phyloP scores from a whole-genome alignment of 129 eudicot species.

The Lactuca sativa region DNA sequence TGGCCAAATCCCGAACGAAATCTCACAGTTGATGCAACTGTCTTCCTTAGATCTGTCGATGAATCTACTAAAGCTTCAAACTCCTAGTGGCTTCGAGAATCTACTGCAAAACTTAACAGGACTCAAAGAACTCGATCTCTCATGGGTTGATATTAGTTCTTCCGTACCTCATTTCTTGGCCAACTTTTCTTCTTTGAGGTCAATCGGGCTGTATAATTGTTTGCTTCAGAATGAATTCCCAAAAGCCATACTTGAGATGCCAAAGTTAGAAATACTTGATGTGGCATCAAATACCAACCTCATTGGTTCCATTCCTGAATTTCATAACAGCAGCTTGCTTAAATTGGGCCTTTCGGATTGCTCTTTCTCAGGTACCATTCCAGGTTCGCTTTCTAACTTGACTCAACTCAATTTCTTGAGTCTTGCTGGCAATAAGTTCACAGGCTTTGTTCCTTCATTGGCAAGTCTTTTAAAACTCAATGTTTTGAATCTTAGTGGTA shows the following conservation, averaged over 20 bases:
- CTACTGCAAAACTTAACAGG: constrained; percentile 24
- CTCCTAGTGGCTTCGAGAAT: neutral
- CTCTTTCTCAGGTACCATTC: constrained; percentile 6
- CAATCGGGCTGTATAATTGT: neutral
- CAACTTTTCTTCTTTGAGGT: constrained; percentile 20
- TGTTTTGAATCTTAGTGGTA: neutral
- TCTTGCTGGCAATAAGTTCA: neutral
- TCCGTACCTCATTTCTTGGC: constrained; percentile 22
- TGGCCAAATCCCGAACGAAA: constrained; percentile 36
- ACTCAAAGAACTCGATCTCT: constrained; percentile 26
- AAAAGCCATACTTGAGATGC: constrained; percentile 14
- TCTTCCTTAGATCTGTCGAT: constrained; percentile 17
- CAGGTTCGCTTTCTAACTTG: constrained; percentile 18
- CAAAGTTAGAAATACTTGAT: constrained; percentile 14
- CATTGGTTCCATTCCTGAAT: constrained; percentile 33
- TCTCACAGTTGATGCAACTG: constrained; percentile 23
- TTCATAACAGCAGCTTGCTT: constrained; percentile 21
- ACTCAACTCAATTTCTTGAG: constrained; percentile 3
- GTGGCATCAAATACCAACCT: constrained; percentile 13
- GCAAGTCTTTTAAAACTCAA: constrained; percentile 5
- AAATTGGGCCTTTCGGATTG: neutral
- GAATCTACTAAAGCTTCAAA: constrained; percentile 5
- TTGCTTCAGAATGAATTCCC: constrained; percentile 27
- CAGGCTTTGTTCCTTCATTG: constrained; percentile 18
- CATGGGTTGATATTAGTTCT: constrained; percentile 23